Evolutionary conservation across 768 basidiomycete species (phyloP).

Genomic region (Tulasnella sp.): DNA sequence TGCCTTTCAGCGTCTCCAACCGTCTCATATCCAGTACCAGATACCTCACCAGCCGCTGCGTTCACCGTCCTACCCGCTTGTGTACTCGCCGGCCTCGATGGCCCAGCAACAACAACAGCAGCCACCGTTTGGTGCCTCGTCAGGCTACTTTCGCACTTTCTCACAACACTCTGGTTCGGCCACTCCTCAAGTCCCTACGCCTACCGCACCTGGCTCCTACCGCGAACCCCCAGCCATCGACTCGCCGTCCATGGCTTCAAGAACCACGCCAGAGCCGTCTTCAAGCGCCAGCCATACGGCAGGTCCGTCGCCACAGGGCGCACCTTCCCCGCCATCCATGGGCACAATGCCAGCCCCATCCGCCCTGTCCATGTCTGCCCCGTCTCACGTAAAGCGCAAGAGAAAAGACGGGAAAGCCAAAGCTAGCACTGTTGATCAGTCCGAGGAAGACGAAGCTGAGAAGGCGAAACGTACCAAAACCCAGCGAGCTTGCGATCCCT

Average conservation of each 20-base stretch:
- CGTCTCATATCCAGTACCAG: not conserved
- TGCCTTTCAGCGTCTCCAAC: not conserved
- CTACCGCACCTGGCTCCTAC: not conserved
- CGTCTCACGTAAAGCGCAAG: not conserved
- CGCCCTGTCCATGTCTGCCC: not conserved
- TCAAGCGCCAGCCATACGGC: not conserved
- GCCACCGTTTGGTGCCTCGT: not conserved
- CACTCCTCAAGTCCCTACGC: not conserved
- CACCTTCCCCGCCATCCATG: not conserved
- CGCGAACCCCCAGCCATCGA: not conserved
- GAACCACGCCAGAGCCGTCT: not conserved
- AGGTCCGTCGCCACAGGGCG: not conserved
- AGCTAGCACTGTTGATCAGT: not conserved
- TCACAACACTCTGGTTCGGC: not conserved
- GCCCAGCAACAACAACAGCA: not conserved
- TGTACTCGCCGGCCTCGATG: not conserved
- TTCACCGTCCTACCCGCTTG: not conserved
- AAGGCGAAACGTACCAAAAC: constrained; percentile 82
- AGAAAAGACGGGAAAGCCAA: not conserved
- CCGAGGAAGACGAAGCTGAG: constrained; percentile 30
- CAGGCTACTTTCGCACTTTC: not conserved
- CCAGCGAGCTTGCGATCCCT: constrained; percentile 84
- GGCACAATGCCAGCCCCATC: not conserved
- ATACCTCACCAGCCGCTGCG: not conserved
- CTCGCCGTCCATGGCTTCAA: not conserved